Conservation (phyloP, 208 protist genomes). For the Leishmania guyanensis region DNA sequence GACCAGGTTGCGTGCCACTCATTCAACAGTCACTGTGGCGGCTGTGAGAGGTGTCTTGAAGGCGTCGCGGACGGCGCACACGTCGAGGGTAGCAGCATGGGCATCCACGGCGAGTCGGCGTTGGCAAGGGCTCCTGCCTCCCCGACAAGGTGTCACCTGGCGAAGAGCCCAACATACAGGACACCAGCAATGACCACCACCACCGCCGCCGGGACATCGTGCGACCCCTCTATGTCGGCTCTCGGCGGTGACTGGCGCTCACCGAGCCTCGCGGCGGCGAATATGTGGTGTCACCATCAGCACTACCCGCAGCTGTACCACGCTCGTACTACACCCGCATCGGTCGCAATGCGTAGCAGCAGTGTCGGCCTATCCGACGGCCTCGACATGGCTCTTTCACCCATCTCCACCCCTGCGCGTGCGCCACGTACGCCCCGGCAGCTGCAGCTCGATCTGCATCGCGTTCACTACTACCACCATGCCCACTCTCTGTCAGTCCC, state of each 20-base stretch:
- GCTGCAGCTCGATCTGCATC: background rate
- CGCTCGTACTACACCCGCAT: background rate
- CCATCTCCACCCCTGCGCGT: slow-evolving; percentile 7
- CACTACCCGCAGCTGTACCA: background rate
- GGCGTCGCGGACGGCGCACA: background rate
- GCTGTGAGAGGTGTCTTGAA: background rate
- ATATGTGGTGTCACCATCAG: background rate
- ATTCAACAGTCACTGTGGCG: background rate
- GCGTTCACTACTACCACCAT: background rate
- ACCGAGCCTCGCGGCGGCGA: slow-evolving; percentile 1
- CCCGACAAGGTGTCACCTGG: background rate
- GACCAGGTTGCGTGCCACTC: background rate
- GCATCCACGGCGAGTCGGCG: background rate
- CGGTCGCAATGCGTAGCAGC: background rate
- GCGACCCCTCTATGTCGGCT: background rate
- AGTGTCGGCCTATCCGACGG: slow-evolving; percentile 12
- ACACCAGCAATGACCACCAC: background rate
- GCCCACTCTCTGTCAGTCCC: background rate
- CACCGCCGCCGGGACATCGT: background rate
- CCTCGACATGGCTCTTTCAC: background rate
- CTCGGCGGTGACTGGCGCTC: slow-evolving; percentile 1
- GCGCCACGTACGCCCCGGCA: background rate
- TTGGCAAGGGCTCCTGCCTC: background rate
- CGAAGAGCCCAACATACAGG: background rate
- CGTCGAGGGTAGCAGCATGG: background rate